A percentile compares a stretch with the other conserved stretches of the same genome.
These are phyloP conservation scores for Annona cherimola DNA, from an alignment of 164 flowering plant species.

Conservation along the genomic window DNA sequence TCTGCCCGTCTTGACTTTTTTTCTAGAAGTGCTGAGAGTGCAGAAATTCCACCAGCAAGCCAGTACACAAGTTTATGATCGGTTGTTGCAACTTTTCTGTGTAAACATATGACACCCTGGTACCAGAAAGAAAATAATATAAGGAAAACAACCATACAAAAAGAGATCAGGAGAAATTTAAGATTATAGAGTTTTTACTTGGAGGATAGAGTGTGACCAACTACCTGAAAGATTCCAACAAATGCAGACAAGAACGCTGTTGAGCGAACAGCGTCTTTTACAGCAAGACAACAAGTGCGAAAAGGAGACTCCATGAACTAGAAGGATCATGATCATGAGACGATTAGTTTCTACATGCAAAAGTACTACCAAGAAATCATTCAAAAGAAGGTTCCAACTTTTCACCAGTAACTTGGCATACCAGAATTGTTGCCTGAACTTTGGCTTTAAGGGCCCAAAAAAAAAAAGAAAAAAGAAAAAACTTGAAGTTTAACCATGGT, in stretches of 20 bases:
- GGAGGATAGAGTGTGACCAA: background rate
- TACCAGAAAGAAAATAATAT: conserved; percentile 15
- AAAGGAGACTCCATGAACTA: conserved; percentile 85
- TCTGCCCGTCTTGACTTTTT: conserved; percentile 86
- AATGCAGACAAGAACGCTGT: conserved; percentile 89
- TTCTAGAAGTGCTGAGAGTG: conserved; percentile 85
- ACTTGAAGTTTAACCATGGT: too few species aligned
- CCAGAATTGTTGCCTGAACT: background rate
- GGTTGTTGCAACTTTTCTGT: conserved; percentile 74
- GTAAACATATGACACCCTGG: conserved; percentile 85
- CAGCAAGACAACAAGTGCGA: conserved; percentile 72
- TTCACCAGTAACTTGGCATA: background rate
- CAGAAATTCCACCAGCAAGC: conserved; percentile 80
- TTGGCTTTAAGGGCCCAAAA: too few species aligned
- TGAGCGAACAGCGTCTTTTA: conserved; percentile 81
- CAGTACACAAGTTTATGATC: conserved; percentile 96
- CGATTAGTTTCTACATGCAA: background rate
- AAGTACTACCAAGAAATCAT: background rate
- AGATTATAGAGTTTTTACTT: background rate
- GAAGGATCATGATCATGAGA: conserved; percentile 8
- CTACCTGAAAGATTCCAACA: conserved; percentile 95
- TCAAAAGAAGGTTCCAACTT: background rate
- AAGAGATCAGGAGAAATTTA: background rate
- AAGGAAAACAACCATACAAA: background rate
- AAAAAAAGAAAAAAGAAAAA: too few species aligned